Percentiles rank a stretch among this genome's conserved stretches.
Conservation (phyloP, 176 grass and related monocot genomes). For the Zizania latifolia region DNA sequence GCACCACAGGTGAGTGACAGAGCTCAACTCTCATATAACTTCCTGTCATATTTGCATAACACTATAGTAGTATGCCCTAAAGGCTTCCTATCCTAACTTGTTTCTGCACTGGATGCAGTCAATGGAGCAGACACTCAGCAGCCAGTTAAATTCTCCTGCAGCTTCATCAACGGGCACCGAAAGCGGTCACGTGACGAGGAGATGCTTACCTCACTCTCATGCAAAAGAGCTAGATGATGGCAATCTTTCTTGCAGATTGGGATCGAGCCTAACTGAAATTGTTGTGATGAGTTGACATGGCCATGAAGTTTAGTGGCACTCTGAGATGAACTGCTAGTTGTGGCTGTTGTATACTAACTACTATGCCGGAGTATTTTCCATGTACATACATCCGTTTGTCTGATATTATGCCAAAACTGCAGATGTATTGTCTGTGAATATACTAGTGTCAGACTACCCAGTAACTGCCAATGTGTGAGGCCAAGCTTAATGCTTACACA, state of each 20-base stretch:
- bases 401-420: not conserved
- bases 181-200: slow-evolving; percentile 32
- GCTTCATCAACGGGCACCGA: slow-evolving; percentile 30
- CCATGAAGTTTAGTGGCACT: not conserved
- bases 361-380: not conserved
- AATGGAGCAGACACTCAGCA: slow-evolving; percentile 25
- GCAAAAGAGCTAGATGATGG: slow-evolving; percentile 33
- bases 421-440: not conserved
- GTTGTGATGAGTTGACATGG: not conserved
- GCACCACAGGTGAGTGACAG: slow-evolving; percentile 5
- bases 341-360: not conserved
- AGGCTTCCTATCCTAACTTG: not conserved
- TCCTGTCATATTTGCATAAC: not conserved
- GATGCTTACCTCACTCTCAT: slow-evolving; percentile 16
- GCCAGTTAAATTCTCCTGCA: slow-evolving; percentile 39
- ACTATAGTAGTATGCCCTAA: not conserved
- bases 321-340: not conserved
- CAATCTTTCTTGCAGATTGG: not conserved
- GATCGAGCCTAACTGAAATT: not conserved
- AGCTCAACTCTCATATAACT: not conserved
- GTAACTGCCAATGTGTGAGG: not conserved
- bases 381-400: not conserved
- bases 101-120: not conserved
- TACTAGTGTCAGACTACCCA: not conserved
- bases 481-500: not conserved